phyloP scores from a whole-genome alignment of 1,284 basidiomycete species.

The Inonotus hispidus region DNA sequence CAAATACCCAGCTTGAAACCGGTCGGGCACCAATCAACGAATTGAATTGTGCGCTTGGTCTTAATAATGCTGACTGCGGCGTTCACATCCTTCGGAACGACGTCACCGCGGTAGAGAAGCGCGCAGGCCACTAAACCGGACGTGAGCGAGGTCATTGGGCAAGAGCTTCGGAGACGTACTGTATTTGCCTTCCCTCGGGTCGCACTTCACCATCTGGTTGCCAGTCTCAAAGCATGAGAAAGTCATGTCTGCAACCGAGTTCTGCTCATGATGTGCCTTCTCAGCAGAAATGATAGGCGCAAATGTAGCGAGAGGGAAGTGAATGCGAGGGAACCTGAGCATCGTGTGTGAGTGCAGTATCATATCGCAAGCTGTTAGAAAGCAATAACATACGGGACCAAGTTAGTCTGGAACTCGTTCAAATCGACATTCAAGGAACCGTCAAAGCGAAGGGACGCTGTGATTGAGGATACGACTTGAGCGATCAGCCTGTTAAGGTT shows the following conservation, averaged over 20 bases:
- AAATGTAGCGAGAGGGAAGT: conserved; percentile 96
- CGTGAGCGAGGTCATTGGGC: not conserved
- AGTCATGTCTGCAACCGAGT: conserved; percentile 98
- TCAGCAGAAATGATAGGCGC: conserved; percentile 90
- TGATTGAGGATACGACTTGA: conserved; percentile 97
- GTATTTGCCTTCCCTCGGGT: conserved; percentile 95
- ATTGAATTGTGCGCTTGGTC: conserved; percentile 96
- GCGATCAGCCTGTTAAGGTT: conserved; percentile 98
- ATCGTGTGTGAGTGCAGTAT: not conserved
- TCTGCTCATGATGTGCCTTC: conserved; percentile 92
- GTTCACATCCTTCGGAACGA: conserved; percentile 96
- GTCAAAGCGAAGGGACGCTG: conserved; percentile 95
- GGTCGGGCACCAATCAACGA: conserved; percentile 98
- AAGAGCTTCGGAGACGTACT: conserved; percentile 46
- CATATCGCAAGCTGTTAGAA: not conserved
- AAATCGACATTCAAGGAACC: conserved; percentile 98
- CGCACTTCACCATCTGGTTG: conserved; percentile 97
- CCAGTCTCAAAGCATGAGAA: conserved; percentile 97
- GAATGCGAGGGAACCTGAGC: conserved; percentile 88
- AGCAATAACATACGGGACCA: conserved; percentile 71
- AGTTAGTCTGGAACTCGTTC: conserved; percentile 98
- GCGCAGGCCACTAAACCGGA: conserved; percentile 71
- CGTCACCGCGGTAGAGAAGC: conserved; percentile 91
- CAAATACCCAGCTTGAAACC: conserved; percentile 98
- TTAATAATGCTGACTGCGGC: conserved; percentile 93